A percentile compares a stretch with the other conserved stretches of the same genome.
These are phyloP conservation scores for Karstenula rhodostoma DNA, from an alignment of 2,329 filamentous ascomycete genomes.

Conservation along the genomic window DNA sequence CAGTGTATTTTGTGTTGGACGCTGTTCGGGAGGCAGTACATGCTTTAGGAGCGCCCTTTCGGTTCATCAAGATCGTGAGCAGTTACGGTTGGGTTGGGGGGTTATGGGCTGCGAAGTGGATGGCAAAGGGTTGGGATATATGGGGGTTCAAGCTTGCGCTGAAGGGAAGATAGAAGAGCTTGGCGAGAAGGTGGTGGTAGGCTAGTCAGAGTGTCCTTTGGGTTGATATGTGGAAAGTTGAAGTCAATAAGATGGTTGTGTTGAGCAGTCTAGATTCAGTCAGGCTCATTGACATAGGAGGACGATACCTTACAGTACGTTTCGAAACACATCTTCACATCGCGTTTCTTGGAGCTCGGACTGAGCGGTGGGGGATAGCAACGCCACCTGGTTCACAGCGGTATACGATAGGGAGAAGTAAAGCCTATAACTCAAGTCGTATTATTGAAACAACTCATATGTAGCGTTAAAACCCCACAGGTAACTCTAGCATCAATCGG, in stretches of 20 bases:
- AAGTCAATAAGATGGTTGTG: neutral
- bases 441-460: too few species aligned
- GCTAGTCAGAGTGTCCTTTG: neutral
- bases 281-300: too few species aligned
- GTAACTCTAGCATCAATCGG: neutral
- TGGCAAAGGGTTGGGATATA: constrained; percentile 10
- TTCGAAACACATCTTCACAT: too few species aligned
- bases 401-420: too few species aligned
- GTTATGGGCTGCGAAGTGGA: constrained; percentile 2
- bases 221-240: neutral
- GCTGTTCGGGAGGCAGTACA: constrained; percentile 33
- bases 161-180: constrained; percentile 24
- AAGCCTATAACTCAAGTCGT: too few species aligned
- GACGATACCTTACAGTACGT: too few species aligned
- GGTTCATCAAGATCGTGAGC: constrained; percentile 19
- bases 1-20: constrained; percentile 41
- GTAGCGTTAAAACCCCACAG: too few species aligned
- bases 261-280: too few species aligned
- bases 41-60: constrained; percentile 35
- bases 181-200: constrained; percentile 2
- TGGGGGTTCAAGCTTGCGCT: constrained; percentile 13
- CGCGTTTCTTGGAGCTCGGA: too few species aligned
- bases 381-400: too few species aligned
- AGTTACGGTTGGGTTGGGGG: constrained; percentile 22
- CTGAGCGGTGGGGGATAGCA: too few species aligned